These are phyloP conservation scores for Nidularia pulvinata DNA, from an alignment of 768 basidiomycete species.

Conservation along the genomic window DNA sequence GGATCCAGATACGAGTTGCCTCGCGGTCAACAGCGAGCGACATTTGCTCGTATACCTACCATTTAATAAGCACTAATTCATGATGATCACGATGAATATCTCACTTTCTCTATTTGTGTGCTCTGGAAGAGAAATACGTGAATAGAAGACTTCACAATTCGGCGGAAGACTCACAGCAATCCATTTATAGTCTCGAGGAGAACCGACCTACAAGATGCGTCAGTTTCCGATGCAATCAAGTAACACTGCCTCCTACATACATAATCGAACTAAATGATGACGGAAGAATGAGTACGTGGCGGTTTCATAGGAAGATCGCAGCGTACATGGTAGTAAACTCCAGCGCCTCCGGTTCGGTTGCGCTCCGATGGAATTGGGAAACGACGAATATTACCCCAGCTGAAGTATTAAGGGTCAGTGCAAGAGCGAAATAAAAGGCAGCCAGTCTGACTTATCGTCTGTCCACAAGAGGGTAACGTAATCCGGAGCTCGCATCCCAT, in stretches of 20 bases:
- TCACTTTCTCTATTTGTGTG: constrained; percentile 51
- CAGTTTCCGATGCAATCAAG: not conserved
- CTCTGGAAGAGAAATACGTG: constrained; percentile 25
- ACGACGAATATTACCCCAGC: constrained; percentile 72
- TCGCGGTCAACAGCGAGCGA: constrained; percentile 60
- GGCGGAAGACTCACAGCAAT: constrained; percentile 39
- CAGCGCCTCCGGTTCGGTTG: constrained; percentile 66
- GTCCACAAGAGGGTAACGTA: constrained; percentile 70
- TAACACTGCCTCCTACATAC: constrained; percentile 16
- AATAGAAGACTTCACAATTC: not conserved
- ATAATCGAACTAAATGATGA: constrained; percentile 39
- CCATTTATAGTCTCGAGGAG: constrained; percentile 73
- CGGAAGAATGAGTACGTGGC: constrained; percentile 1
- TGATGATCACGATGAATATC: not conserved
- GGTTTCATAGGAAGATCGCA: not conserved
- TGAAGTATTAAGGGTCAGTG: constrained; percentile 11
- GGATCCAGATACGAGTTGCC: constrained; percentile 62
- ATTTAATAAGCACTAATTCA: not conserved
- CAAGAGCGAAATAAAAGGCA: not conserved
- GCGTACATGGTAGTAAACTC: constrained; percentile 67
- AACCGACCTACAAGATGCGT: constrained; percentile 45
- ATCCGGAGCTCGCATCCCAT: constrained; percentile 60
- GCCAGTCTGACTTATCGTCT: constrained; percentile 59
- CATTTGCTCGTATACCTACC: constrained; percentile 66
- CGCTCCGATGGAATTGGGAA: constrained; percentile 52